Evolutionary conservation across 108 stramenopile species (phyloP), one percentile per base, ranked within the genome.

Genomic region (Skeletonema costatum): DNA sequence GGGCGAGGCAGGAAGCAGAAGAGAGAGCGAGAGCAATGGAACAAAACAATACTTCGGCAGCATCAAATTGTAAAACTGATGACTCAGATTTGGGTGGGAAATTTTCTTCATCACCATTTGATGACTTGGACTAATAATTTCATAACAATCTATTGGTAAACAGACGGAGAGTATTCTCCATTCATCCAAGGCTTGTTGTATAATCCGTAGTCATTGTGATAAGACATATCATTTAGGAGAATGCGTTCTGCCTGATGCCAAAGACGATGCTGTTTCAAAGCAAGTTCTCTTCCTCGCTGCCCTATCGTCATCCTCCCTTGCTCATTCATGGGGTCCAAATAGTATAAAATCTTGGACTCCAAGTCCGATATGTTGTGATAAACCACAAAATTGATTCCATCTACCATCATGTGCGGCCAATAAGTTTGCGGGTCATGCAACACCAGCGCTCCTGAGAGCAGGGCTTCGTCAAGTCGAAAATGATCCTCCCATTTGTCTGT

Each of bases 401-500:
- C 71, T 5, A 62, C 33, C 5, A 87, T 36, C 10, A 77, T 82
- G 2, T 53, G 46, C 8, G 90, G 90, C 14, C 85, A 39, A 11
- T 61, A 72, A 13, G 84, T 35, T 78, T 87, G 85, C 13, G 63
- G 51, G 56, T 91, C 90, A 5, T 79, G 85, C 82, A 91, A 48
- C 13, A 91, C 88, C 68, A 89, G 41, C 0, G 91, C 91, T 50
- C 91, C 91, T 44, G 80, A 79, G 17, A 80, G 83, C 44, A 92
- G 33, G 4, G 81, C 76, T 73, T 92, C 91, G 64, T 85, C 80
- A 38, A 92, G 66, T 60, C 87, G 75, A 65, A 80, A 87, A 51
- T 89, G 87, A 59, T 85, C 91, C 75, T 92, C 91, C 88, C 88
- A 89, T 50, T 78, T 70, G 72, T 92, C 91, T 21, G 86, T 48